Base-by-base conservation (phyloP, 2,329 filamentous ascomycete genomes). In the Dactylellina drechsleri region DNA sequence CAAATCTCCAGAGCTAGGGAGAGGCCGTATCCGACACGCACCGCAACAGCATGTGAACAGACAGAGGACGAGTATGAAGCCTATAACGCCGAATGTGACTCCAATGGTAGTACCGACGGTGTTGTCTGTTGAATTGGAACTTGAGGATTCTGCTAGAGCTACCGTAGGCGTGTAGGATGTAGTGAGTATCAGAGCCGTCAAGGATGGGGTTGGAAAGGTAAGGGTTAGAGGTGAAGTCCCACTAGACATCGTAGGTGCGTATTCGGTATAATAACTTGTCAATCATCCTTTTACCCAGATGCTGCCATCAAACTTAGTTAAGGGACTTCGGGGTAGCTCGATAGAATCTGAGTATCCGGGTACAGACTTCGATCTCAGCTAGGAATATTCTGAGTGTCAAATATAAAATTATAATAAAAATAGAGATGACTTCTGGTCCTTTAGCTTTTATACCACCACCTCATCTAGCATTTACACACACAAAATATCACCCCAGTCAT, bases 21-120 rank as follows among this genome's bases (percentile, higher is more conserved):
- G 49, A 5, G 70, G n/a, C 3, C 45, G 70, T 20, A 74, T 40
- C 13, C 57, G 50, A 23, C 62, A 74, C 5, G 50, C 52, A 1
- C 70, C 70, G 31, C 70, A 74, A 28, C 70, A 74, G n/a, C 70
- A 74, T 50, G 62, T 74, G 41, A 74, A 74, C 12, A 74, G 41
- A 40, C 73, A 56, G 2, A 78, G 28, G 15, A 70, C 1, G 1
- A 77, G n/a, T 7, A 76, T 65, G 8, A 77, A 75, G 2, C 53
- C 60, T 2, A 74, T 59, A 6, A 77, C 61, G n/a, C 77, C 75
- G 18, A 78, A 77, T 12, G 72, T 36, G 8, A 78, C 40, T 10
- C 77, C 77, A 10, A 78, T 23, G 18, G 61, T 50, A 15, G 72
- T 76, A 15, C 56, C 52, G 23, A 78, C 45, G 15, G 36, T 77